Base-by-base conservation (phyloP, 2,329 filamentous ascomycete species). In the Zymoseptoria brevis region DNA sequence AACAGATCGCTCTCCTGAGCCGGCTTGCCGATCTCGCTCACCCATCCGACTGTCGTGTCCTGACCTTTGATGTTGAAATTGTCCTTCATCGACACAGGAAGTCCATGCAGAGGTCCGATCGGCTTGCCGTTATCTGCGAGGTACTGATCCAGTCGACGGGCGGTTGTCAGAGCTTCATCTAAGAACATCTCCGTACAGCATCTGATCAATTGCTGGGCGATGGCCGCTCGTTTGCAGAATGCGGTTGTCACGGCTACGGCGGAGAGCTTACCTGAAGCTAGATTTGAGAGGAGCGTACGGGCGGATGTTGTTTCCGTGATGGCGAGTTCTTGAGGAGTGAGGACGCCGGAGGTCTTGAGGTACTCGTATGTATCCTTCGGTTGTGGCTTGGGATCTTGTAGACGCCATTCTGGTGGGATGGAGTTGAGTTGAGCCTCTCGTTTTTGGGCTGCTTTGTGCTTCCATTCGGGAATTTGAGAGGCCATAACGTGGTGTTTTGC, bases 1-100 rank as follows among this genome's bases (percentile, higher is more conserved):
- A 78, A 58, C 8, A 66, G 63, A 3, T 70, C 70, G 55, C 77
- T 74, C 1, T 68, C 61, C 6, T 51, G 45, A 1, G 68, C 58
- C 11, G 59, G 62, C 5, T 68, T 65, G 1, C 68, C 58, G 19
- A 76, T 62, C 63, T 73, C 77, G 1, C 71, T 73, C 1, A 83
- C 79, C 63, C 86, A 86, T 6, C 84, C 84, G 3, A 87, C 71
- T 0, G 84, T 85, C 0, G 79, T 79, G 56, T 86, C 82, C 2
- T 78, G 68, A 1, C 81, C 83, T 60, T 79, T 79, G 50, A 87
- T 74, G 26, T 85, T 79, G 70, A 86, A 87, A 11, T 83, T 82
- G 55, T 87, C 84, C 67, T 87, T 87, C 11, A 84, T 65, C 4
- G 76, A 79, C 57, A 85, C 75, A 0, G 81, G 81, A 2, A 84